Evolutionary conservation across 148 eudicot species (phyloP).

Genomic region (Fagopyrum homotropicum): DNA sequence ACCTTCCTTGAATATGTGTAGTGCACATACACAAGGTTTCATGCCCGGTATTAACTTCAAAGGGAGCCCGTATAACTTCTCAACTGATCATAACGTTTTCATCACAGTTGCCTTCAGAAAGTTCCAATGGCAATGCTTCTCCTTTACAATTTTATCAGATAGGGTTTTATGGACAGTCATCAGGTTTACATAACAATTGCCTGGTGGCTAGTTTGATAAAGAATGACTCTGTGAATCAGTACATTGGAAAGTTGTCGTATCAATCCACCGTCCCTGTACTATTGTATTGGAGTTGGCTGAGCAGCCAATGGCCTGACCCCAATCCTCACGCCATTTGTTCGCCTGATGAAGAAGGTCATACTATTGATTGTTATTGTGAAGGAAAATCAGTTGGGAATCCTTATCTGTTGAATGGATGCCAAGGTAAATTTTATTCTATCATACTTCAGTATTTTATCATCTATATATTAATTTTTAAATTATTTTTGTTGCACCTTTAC

Average conservation of each 20-base stretch:
- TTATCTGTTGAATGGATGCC: not conserved
- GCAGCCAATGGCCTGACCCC: not conserved
- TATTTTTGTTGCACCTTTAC: not conserved
- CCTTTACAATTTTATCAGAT: constrained; percentile 6
- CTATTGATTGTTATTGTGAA: not conserved
- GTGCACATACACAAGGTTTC: constrained; percentile 7
- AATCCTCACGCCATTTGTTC: not conserved
- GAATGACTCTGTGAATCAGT: not conserved
- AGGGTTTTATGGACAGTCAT: not conserved
- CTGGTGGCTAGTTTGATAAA: not conserved
- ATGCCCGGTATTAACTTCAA: constrained; percentile 14
- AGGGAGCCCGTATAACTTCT: constrained; percentile 14
- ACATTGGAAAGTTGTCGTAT: not conserved
- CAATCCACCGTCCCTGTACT: not conserved
- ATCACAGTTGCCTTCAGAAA: not conserved
- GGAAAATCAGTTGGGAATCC: not conserved
- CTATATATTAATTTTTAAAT: not conserved
- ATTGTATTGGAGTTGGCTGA: not conserved
- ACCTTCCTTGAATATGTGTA: too few relatives aligned
- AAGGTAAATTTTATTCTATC: not conserved
- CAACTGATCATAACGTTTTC: constrained; percentile 4
- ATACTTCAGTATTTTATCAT: not conserved
- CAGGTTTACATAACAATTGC: not conserved
- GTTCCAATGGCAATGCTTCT: not conserved
- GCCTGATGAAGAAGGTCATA: not conserved